These are phyloP conservation scores for Geotrichum europaeum DNA, from an alignment of 1,139 yeast species.

Conservation along the genomic window DNA sequence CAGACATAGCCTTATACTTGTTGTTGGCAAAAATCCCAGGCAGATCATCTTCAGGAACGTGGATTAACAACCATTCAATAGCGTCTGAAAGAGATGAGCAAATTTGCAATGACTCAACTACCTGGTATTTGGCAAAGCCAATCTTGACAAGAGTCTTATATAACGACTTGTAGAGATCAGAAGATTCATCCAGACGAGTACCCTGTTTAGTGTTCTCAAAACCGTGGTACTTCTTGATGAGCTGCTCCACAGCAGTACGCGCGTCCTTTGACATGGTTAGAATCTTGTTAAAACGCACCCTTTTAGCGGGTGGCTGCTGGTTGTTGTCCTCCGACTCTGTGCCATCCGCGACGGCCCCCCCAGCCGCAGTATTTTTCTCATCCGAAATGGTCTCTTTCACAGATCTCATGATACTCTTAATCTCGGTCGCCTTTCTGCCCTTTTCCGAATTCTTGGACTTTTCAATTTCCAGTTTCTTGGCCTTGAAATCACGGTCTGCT, in stretches of 20 bases:
- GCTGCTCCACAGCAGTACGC: constrained; percentile 30
- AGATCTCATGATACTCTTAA: constrained; percentile 17
- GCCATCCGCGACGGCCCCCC: constrained; percentile 7
- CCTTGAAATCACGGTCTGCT: constrained; percentile 47
- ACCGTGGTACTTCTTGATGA: constrained; percentile 31
- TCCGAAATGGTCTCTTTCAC: constrained; percentile 18
- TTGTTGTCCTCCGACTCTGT: constrained; percentile 11
- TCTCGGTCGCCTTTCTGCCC: constrained; percentile 19
- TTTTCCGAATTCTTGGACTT: constrained; percentile 16
- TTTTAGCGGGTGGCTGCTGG: neutral
- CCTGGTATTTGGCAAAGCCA: constrained; percentile 68
- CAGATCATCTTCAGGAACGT: constrained; percentile 89
- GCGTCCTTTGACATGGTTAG: constrained; percentile 33
- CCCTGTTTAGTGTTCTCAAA: constrained; percentile 18
- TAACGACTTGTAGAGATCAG: constrained; percentile 5
- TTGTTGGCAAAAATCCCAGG: constrained; percentile 45
- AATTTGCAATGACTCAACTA: constrained; percentile 63
- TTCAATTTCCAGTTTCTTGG: constrained; percentile 20
- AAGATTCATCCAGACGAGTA: constrained; percentile 3
- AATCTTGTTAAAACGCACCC: constrained; percentile 28
- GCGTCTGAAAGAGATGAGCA: constrained; percentile 44
- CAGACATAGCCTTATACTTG: constrained; percentile 31
- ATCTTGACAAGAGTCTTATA: constrained; percentile 36
- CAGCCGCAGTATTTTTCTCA: neutral
- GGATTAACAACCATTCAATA: constrained; percentile 78